phyloP scores from a whole-genome alignment of 192 early-diverging fungal species.

The Chytriomyces confervae region DNA sequence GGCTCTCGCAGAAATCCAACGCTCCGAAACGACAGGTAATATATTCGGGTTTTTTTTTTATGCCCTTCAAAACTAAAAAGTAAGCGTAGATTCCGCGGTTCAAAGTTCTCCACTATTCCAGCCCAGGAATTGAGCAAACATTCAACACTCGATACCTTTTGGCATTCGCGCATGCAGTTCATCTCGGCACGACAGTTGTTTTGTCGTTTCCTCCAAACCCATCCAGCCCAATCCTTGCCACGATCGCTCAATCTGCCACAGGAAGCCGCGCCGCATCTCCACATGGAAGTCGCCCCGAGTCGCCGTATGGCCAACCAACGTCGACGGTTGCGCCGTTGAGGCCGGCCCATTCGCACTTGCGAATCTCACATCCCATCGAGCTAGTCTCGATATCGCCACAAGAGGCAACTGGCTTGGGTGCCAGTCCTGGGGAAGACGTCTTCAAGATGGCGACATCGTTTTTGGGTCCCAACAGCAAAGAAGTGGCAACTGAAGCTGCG shows the following conservation, averaged over 20 bases:
- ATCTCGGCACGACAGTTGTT: constrained; percentile 38
- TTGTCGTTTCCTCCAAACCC: constrained; percentile 39
- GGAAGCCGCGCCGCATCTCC: constrained; percentile 17
- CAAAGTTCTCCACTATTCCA: constrained; percentile 36
- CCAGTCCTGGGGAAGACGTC: not conserved
- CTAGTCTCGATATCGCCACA: constrained; percentile 10
- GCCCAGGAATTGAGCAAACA: constrained; percentile 28
- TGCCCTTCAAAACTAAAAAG: no score
- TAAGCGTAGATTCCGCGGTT: constrained; percentile 38
- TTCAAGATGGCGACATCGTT: constrained; percentile 6
- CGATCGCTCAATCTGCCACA: not conserved
- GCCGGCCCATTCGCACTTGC: constrained; percentile 27
- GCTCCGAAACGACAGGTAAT: constrained; percentile 3
- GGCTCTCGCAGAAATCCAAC: constrained; percentile 44
- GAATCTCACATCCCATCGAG: constrained; percentile 40
- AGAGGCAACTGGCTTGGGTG: constrained; percentile 1
- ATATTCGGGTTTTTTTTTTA: not conserved
- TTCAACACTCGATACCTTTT: constrained; percentile 45
- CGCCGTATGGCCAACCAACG: constrained; percentile 1
- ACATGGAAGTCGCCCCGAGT: constrained; percentile 6
- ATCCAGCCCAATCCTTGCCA: not conserved
- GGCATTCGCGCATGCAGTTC: constrained; percentile 40
- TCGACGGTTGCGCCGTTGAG: constrained; percentile 11
- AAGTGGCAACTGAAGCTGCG: not conserved
- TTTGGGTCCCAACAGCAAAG: not conserved